Evolutionary conservation across 169 alveolate genomes (phyloP).

Genomic region (Eimeria praecox): DNA sequence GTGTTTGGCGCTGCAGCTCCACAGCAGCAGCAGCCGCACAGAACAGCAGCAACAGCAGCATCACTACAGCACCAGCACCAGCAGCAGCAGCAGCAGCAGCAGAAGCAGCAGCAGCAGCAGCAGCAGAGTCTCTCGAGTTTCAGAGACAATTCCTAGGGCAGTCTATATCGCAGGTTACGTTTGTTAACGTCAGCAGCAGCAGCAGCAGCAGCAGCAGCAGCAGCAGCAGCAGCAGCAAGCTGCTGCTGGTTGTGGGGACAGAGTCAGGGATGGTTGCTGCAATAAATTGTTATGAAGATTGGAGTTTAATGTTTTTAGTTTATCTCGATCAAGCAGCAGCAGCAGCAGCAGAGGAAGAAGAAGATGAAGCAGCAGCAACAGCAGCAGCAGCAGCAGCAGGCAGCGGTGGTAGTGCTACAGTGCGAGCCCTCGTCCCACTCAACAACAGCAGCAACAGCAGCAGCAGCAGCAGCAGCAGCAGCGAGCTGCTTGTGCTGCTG

Average conservation of each 20-base stretch:
- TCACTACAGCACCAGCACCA: not conserved
- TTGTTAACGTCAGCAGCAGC: not conserved
- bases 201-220: slow-evolving; percentile 54
- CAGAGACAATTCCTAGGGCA: not conserved
- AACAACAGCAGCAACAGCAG: slow-evolving; percentile 38
- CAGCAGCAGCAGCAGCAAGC: slow-evolving; percentile 46
- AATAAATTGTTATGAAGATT: not conserved
- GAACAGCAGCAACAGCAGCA: not conserved
- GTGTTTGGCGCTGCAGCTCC: not conserved
- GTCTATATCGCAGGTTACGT: not conserved
- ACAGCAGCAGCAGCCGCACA: not conserved
- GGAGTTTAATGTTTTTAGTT: not conserved
- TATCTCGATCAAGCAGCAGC: not conserved
- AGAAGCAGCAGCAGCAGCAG: not conserved
- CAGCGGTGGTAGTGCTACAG: not conserved
- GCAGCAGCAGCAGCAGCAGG: slow-evolving; percentile 47
- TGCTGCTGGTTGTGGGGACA: slow-evolving; percentile 14
- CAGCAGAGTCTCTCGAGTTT: not conserved
- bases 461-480: slow-evolving; percentile 70
- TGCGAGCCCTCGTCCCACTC: not conserved
- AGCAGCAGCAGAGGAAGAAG: slow-evolving; percentile 47
- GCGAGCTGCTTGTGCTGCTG: slow-evolving; percentile 69
- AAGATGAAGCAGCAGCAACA: slow-evolving; percentile 45
- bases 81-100: slow-evolving; percentile 22
- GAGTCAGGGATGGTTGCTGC: slow-evolving; percentile 46